Percentiles rank a stretch among this genome's conserved stretches.
Conservation (phyloP, 2,329 filamentous ascomycete genomes). For the Penicillium corylophilum region DNA sequence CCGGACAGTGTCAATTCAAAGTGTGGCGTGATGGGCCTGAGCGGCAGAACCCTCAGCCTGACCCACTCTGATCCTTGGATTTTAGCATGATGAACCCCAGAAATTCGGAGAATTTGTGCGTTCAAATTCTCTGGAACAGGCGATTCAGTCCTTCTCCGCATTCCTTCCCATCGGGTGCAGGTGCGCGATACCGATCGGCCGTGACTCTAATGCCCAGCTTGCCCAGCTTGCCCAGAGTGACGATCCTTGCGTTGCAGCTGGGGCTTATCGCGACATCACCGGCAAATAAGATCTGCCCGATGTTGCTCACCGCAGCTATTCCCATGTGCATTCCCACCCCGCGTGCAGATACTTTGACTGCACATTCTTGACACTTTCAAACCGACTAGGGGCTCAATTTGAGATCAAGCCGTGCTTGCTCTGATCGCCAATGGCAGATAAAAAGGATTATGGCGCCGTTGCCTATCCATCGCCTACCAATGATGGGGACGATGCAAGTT, state of each 20-base stretch:
- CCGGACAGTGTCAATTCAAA: not conserved
- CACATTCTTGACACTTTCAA: not conserved
- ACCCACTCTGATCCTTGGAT: not conserved
- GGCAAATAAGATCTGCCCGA: slow-evolving; percentile 20
- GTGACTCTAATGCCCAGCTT: too few relatives aligned
- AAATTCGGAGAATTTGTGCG: not conserved
- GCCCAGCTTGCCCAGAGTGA: not conserved
- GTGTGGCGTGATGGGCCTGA: not conserved
- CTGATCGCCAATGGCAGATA: slow-evolving; percentile 4
- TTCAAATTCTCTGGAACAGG: not conserved
- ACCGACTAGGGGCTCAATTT: not conserved
- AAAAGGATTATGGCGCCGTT: slow-evolving; percentile 4
- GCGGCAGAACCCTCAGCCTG: not conserved
- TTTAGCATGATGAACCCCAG: too few relatives aligned
- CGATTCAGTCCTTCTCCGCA: not conserved
- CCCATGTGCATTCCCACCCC: not conserved
- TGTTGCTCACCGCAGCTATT: not conserved
- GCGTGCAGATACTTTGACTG: not conserved
- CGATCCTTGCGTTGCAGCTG: slow-evolving; percentile 4
- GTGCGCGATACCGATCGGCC: not conserved
- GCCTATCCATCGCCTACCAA: slow-evolving; percentile 3
- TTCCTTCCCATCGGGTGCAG: not conserved
- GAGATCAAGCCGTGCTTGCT: not conserved
- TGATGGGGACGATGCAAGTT: slow-evolving; percentile 7
- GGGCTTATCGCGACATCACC: slow-evolving; percentile 26